These are phyloP conservation scores for Penicillium cinerascens DNA, from an alignment of 495 filamentous ascomycete species.

Conservation along the genomic window DNA sequence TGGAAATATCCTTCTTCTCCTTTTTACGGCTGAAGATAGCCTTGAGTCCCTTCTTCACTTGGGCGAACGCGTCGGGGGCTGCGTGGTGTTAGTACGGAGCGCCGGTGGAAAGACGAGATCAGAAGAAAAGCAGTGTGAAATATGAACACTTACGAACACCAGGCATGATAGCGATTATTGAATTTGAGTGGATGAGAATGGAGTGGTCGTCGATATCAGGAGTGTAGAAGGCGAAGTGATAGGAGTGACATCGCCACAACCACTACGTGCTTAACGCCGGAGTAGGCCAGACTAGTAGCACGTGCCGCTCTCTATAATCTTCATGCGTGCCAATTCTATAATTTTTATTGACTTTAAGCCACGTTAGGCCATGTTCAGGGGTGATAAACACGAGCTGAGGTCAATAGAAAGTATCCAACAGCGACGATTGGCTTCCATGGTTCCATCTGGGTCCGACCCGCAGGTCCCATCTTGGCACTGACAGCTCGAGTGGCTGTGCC, in stretches of 20 bases:
- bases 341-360: background rate
- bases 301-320: background rate
- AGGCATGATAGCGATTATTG: constrained; percentile 11
- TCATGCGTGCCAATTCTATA: background rate
- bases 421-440: background rate
- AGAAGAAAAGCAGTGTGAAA: background rate
- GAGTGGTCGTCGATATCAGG: background rate
- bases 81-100: constrained; percentile 7
- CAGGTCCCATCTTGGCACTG: background rate
- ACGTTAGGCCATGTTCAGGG: background rate
- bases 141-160: constrained; percentile 23
- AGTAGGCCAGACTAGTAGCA: background rate
- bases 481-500: constrained; percentile 1
- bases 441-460: background rate
- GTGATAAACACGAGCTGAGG: background rate
- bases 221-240: background rate
- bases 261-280: background rate
- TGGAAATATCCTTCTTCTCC: constrained; percentile 6
- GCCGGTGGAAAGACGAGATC: background rate
- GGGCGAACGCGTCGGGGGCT: constrained; percentile 21
- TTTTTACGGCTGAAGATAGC: constrained; percentile 27
- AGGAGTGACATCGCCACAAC: background rate
- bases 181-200: background rate
- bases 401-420: background rate
- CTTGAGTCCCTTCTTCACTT: constrained; percentile 32